phyloP scores from a whole-genome alignment of 1,284 basidiomycete genomes.

The Porogramme epimiltina region DNA sequence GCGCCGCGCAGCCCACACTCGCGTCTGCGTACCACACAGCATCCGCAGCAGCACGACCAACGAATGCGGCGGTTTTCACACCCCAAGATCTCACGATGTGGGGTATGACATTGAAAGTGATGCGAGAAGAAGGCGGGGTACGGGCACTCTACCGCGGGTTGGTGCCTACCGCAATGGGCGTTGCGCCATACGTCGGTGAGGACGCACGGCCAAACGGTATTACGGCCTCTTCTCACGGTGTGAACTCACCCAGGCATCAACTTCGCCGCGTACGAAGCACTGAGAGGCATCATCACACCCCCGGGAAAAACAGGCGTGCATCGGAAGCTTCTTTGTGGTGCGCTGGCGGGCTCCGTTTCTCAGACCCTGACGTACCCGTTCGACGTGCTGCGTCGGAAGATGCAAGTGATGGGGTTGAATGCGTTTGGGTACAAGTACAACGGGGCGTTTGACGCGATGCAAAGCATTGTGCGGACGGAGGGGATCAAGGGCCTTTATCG shows the following conservation, averaged over 20 bases:
- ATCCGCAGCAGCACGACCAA: slow-evolving; percentile 30
- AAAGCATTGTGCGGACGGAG: slow-evolving; percentile 71
- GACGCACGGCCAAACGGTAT: background rate
- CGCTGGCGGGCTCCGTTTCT: slow-evolving; percentile 81
- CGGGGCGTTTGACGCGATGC: slow-evolving; percentile 79
- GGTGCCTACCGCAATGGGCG: slow-evolving; percentile 86
- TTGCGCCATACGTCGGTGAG: slow-evolving; percentile 83
- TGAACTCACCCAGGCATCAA: slow-evolving; percentile 63
- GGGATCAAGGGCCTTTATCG: slow-evolving; percentile 80
- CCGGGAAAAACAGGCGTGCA: slow-evolving; percentile 67
- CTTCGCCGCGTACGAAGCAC: slow-evolving; percentile 78
- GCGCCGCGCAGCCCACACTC: slow-evolving; percentile 36
- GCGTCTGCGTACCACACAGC: slow-evolving; percentile 60
- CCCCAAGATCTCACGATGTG: slow-evolving; percentile 73
- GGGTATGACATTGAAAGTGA: slow-evolving; percentile 89
- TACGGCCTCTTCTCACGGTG: slow-evolving; percentile 8
- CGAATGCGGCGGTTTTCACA: slow-evolving; percentile 39
- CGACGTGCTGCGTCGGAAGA: slow-evolving; percentile 91
- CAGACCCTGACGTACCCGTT: slow-evolving; percentile 96
- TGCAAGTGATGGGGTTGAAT: slow-evolving; percentile 93
- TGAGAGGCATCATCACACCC: slow-evolving; percentile 74
- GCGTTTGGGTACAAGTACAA: slow-evolving; percentile 68
- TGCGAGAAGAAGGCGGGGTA: slow-evolving; percentile 89
- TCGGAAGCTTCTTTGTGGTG: slow-evolving; percentile 75
- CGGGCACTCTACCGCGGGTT: slow-evolving; percentile 87